phyloP scores from a whole-genome alignment of 768 basidiomycete species.

The Tylopilus sp. region DNA sequence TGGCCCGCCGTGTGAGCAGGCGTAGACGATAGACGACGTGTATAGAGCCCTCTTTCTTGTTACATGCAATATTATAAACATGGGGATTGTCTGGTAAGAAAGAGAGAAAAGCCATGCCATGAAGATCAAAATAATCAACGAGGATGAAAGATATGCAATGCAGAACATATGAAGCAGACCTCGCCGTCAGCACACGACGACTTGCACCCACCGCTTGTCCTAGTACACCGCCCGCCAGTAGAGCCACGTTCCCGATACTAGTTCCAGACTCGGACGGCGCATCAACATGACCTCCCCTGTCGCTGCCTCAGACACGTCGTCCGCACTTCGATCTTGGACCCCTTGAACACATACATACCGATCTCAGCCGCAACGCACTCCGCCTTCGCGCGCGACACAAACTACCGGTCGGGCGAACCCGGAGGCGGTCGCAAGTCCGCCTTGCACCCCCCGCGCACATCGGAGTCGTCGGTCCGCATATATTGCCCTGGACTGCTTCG shows the following conservation, averaged over 20 bases:
- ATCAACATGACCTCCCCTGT: slow-evolving; percentile 96
- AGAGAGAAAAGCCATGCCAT: not conserved
- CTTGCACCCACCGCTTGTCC: slow-evolving; percentile 43
- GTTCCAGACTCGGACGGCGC: slow-evolving; percentile 55
- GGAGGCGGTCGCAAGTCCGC: slow-evolving; percentile 77
- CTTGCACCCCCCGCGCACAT: slow-evolving; percentile 95
- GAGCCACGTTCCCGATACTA: slow-evolving; percentile 43
- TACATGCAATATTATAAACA: slow-evolving; percentile 9
- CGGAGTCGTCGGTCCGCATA: slow-evolving; percentile 89
- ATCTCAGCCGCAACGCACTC: slow-evolving; percentile 80
- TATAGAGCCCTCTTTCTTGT: slow-evolving; percentile 1
- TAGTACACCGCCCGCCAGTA: slow-evolving; percentile 27
- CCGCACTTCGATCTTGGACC: slow-evolving; percentile 91
- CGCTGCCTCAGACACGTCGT: slow-evolving; percentile 96
- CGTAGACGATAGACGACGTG: not conserved
- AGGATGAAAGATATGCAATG: not conserved
- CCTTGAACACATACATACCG: slow-evolving; percentile 91
- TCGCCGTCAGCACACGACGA: slow-evolving; percentile 56
- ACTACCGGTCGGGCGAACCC: slow-evolving; percentile 47
- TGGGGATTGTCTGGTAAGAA: slow-evolving; percentile 8
- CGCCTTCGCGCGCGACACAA: slow-evolving; percentile 75
- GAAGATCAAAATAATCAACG: not conserved
- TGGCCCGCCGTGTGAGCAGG: not conserved
- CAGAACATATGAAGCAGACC: not conserved
- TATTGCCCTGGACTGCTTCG: slow-evolving; percentile 95